Percentiles rank a stretch among this genome's conserved stretches.
Conservation (phyloP, 805 yeast genomes). For the Hanseniaspora lindneri region DNA sequence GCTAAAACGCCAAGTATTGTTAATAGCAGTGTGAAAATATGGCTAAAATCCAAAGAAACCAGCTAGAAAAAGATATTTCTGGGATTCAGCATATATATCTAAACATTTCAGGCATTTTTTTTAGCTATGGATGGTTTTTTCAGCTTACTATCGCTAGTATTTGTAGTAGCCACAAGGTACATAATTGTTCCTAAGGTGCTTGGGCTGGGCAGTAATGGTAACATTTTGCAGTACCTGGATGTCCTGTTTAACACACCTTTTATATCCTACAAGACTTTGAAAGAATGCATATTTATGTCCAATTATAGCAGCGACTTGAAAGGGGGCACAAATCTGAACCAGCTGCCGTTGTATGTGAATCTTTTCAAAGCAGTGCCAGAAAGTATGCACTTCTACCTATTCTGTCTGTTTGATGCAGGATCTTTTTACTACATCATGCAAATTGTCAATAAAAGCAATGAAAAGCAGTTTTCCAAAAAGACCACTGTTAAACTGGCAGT, state of each 20-base stretch:
- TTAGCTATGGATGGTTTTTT: neutral
- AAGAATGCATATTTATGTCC: slow-evolving; percentile 57
- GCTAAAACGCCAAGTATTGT: too few relatives aligned
- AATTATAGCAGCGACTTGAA: slow-evolving; percentile 29
- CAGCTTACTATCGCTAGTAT: neutral
- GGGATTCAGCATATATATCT: too few relatives aligned
- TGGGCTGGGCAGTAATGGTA: neutral
- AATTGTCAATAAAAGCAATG: neutral
- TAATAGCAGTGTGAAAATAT: too few relatives aligned
- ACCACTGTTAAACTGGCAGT: slow-evolving; percentile 39
- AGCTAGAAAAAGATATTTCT: too few relatives aligned
- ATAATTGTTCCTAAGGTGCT: neutral
- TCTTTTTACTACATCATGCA: slow-evolving; percentile 15
- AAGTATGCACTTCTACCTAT: slow-evolving; percentile 1
- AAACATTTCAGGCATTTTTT: too few relatives aligned
- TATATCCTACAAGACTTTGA: slow-evolving; percentile 35
- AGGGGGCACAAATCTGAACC: slow-evolving; percentile 5
- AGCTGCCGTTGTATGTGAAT: slow-evolving; percentile 3
- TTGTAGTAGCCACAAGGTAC: neutral
- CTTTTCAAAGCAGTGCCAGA: slow-evolving; percentile 1
- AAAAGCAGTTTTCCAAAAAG: slow-evolving; percentile 12
- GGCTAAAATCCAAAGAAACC: too few relatives aligned
- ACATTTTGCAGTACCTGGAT: slow-evolving; percentile 6
- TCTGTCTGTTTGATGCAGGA: slow-evolving; percentile 21
- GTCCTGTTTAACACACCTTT: slow-evolving; percentile 26